Conservation (phyloP, 306 rosid species). For the Castanospermum australe region DNA sequence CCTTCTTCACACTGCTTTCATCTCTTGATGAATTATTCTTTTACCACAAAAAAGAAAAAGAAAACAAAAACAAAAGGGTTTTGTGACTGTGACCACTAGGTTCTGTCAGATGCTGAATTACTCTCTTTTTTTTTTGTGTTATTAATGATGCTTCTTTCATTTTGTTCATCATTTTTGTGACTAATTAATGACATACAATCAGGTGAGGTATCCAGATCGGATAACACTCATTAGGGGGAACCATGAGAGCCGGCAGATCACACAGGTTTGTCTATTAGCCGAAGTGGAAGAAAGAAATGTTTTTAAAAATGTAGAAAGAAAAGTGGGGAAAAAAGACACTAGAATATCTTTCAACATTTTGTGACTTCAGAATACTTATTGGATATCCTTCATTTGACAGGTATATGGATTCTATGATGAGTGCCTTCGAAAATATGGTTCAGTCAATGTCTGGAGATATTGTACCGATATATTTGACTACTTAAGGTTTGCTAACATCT, state of each 20-base stretch:
- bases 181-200: constrained; percentile 36
- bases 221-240: constrained; percentile 98
- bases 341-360: constrained; percentile 9
- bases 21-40: not conserved
- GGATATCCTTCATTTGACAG: constrained; percentile 52
- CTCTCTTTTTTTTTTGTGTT: not conserved
- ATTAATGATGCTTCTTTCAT: not conserved
- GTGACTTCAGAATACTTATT: constrained; percentile 34
- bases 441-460: constrained; percentile 99
- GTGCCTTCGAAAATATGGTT: constrained; percentile 98
- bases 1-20: not conserved
- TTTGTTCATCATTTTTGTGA: constrained; percentile 9
- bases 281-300: constrained; percentile 4
- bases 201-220: constrained; percentile 99
- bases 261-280: constrained; percentile 69
- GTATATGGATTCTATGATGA: constrained; percentile 99
- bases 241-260: constrained; percentile 98
- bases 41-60: not conserved
- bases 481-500: constrained; percentile 64
- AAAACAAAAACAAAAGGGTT: not conserved
- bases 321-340: not conserved
- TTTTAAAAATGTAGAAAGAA: not conserved
- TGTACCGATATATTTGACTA: constrained; percentile 98
- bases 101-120: not conserved
- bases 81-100: not conserved